Evolutionary conservation across 1,284 basidiomycete species (phyloP).

Genomic region (Ganoderma leucocontextum): DNA sequence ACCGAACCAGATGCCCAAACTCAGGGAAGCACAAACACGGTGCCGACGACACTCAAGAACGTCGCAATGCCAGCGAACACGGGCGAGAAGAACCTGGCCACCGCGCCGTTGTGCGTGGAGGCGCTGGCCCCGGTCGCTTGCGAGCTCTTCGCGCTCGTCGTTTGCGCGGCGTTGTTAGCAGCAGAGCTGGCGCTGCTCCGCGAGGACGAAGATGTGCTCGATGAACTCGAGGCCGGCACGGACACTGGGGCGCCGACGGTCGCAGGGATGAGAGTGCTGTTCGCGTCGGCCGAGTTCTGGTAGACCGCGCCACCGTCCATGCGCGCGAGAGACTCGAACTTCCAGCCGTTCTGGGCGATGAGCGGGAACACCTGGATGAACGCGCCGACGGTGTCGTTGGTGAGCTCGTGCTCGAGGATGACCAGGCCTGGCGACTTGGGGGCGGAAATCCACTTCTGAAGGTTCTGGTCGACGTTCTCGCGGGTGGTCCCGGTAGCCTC

Average conservation of each 20-base stretch:
- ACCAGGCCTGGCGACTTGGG: conserved; percentile 80
- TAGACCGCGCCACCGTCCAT: conserved; percentile 58
- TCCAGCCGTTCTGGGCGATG: conserved; percentile 76
- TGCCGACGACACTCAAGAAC: conserved; percentile 25
- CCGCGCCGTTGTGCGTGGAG: conserved; percentile 26
- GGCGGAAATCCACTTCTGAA: conserved; percentile 66
- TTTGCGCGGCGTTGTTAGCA: conserved; percentile 8
- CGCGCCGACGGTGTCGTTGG: conserved; percentile 63
- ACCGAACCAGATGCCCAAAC: background rate
- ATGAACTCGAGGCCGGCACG: conserved; percentile 11
- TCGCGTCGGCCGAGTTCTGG: conserved; percentile 51
- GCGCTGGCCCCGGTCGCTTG: conserved; percentile 10
- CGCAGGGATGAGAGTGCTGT: conserved; percentile 30
- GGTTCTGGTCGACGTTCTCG: conserved; percentile 51
- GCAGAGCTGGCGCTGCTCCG: conserved; percentile 2
- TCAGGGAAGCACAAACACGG: conserved; percentile 29
- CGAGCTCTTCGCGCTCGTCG: conserved; percentile 10
- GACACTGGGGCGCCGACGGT: conserved; percentile 24
- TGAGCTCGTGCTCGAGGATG: conserved; percentile 87
- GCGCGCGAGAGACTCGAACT: conserved; percentile 60
- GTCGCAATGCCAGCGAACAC: conserved; percentile 26
- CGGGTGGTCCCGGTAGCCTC: conserved; percentile 51
- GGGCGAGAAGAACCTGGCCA: conserved; percentile 9
- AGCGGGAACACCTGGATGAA: conserved; percentile 77
- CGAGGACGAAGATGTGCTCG: conserved; percentile 10